Percentiles rank a stretch among this genome's conserved stretches.
Evolutionary conservation across 441 rosid genomes (phyloP).

Genomic region (Adansonia grandidieri): DNA sequence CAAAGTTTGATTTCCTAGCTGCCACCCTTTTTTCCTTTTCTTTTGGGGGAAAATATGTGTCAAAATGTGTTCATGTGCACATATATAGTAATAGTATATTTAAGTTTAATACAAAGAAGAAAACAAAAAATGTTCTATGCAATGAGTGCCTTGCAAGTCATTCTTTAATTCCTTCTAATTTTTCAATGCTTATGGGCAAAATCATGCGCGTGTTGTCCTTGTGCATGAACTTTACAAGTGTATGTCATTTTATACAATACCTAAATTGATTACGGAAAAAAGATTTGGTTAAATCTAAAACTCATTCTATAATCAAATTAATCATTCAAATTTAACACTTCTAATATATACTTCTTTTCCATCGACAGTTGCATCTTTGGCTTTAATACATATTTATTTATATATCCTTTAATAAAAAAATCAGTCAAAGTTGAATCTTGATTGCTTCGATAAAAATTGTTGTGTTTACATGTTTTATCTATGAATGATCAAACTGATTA

Average conservation of each 20-base stretch:
- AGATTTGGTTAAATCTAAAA: too few species aligned
- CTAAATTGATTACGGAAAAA: background rate
- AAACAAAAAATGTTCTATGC: background rate
- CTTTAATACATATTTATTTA: too few species aligned
- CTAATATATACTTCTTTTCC: background rate
- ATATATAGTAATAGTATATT: background rate
- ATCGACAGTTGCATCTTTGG: too few species aligned
- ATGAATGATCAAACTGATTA: too few species aligned
- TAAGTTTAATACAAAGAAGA: background rate
- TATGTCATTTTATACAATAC: background rate
- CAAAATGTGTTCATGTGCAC: background rate
- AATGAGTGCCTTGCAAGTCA: conserved; percentile 33
- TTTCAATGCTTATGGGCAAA: background rate
- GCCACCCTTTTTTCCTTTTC: background rate
- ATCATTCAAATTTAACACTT: background rate
- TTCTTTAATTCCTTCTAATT: background rate
- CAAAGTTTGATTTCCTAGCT: background rate
- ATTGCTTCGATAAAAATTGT: too few species aligned
- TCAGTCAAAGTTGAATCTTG: too few species aligned
- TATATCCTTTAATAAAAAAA: too few species aligned
- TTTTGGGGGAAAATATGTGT: conserved; percentile 24
- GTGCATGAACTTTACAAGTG: background rate
- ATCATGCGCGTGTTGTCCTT: background rate
- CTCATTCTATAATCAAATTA: background rate
- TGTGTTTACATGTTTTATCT: too few species aligned